Conservation (phyloP, 2,329 filamentous ascomycete species). For the Lasiodiplodia sp. region DNA sequence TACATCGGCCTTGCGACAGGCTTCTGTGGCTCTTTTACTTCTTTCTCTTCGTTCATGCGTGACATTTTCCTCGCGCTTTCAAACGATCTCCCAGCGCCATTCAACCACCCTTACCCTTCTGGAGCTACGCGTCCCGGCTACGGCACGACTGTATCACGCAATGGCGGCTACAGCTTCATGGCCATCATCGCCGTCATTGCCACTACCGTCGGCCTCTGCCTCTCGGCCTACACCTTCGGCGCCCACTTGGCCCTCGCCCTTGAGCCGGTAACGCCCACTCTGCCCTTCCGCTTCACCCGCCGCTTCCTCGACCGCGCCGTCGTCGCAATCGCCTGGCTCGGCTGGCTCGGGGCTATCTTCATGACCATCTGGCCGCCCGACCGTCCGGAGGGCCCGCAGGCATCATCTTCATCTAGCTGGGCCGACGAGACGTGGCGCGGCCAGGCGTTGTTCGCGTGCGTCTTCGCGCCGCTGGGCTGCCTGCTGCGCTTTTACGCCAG, state of each 20-base stretch:
- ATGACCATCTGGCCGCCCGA: slow-evolving; percentile 76
- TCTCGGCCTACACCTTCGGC: slow-evolving; percentile 74
- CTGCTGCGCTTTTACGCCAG: slow-evolving; percentile 77
- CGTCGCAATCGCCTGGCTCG: slow-evolving; percentile 72
- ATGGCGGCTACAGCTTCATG: slow-evolving; percentile 82
- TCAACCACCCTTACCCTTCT: slow-evolving; percentile 47
- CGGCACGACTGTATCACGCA: slow-evolving; percentile 56
- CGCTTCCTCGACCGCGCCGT: slow-evolving; percentile 68
- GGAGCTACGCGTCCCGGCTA: slow-evolving; percentile 40
- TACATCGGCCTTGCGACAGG: slow-evolving; percentile 88
- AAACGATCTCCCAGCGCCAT: slow-evolving; percentile 70
- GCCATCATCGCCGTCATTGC: slow-evolving; percentile 79
- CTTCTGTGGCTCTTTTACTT: slow-evolving; percentile 89
- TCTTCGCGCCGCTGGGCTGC: slow-evolving; percentile 84
- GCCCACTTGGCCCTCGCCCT: slow-evolving; percentile 75
- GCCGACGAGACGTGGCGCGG: slow-evolving; percentile 73
- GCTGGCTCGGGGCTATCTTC: slow-evolving; percentile 80
- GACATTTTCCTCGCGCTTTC: slow-evolving; percentile 81
- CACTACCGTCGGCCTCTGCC: slow-evolving; percentile 72
- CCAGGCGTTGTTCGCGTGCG: slow-evolving; percentile 74
- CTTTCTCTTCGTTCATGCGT: slow-evolving; percentile 84
- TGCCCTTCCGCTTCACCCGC: slow-evolving; percentile 66
- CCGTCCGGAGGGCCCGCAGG: slow-evolving; percentile 39
- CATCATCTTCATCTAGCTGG: slow-evolving; percentile 37
- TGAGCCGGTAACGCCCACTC: slow-evolving; percentile 64